Conservation (phyloP, 108 stramenopile genomes). For the Epipyxis sp. region DNA sequence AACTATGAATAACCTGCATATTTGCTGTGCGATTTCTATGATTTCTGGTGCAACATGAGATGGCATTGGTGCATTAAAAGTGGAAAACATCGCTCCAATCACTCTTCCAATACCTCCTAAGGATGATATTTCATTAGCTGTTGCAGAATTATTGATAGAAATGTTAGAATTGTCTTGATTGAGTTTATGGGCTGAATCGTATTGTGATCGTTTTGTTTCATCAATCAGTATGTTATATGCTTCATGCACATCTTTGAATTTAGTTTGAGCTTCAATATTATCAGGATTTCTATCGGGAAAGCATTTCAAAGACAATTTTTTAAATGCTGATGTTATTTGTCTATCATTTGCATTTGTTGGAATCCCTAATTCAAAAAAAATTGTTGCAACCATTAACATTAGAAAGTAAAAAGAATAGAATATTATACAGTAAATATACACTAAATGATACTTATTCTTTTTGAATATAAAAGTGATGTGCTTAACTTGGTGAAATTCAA, state of each 20-base stretch:
- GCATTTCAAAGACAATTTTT: slow-evolving; percentile 51
- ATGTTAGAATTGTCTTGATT: slow-evolving; percentile 30
- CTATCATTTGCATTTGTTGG: slow-evolving; percentile 38
- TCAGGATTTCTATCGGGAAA: slow-evolving; percentile 49
- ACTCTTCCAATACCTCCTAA: slow-evolving; percentile 45
- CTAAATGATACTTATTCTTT: too few relatives aligned
- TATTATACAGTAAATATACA: too few relatives aligned
- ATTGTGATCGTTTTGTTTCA: slow-evolving; percentile 31
- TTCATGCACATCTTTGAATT: slow-evolving; percentile 45
- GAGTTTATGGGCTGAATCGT: slow-evolving; percentile 4
- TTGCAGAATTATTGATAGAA: slow-evolving; percentile 21
- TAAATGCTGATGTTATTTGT: slow-evolving; percentile 45
- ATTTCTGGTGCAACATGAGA: slow-evolving; percentile 42
- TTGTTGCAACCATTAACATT: too few relatives aligned
- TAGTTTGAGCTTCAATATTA: slow-evolving; percentile 38
- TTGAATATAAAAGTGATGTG: too few relatives aligned
- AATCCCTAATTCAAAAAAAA: too few relatives aligned
- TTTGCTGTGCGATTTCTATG: slow-evolving; percentile 14
- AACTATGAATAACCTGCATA: slow-evolving; percentile 16
- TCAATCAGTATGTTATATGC: slow-evolving; percentile 42
- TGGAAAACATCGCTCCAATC: slow-evolving; percentile 36
- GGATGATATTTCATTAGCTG: slow-evolving; percentile 32
- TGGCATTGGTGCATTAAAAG: slow-evolving; percentile 31
- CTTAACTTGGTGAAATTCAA: too few relatives aligned
- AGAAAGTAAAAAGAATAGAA: too few relatives aligned